Percentiles rank a stretch among this genome's conserved stretches.
Conservation (phyloP, 2,329 filamentous ascomycete genomes). For the Dothiorella sarmentorum region DNA sequence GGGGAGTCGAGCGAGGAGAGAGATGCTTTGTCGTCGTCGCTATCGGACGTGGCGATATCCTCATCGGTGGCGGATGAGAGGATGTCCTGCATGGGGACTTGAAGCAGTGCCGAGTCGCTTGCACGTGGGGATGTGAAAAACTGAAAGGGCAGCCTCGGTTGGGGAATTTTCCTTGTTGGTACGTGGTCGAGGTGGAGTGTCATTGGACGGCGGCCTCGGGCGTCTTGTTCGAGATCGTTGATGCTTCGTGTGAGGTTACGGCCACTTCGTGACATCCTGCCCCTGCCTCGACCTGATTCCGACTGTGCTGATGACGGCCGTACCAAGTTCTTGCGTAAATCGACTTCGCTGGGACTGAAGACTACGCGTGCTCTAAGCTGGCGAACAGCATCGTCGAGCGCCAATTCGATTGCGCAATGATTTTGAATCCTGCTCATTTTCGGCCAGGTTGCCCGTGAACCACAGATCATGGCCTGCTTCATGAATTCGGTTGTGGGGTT, state of each 20-base stretch:
- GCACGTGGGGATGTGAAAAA: background rate
- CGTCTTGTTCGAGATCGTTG: constrained; percentile 3
- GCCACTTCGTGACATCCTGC: background rate
- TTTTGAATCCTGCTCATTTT: constrained; percentile 82
- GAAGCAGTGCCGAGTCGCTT: constrained; percentile 14
- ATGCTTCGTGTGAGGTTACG: constrained; percentile 8
- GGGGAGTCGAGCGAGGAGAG: constrained; percentile 25
- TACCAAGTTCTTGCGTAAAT: constrained; percentile 27
- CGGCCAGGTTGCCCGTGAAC: constrained; percentile 88
- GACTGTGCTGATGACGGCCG: constrained; percentile 22
- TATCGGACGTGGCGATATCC: constrained; percentile 10
- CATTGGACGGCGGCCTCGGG: background rate
- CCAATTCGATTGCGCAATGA: constrained; percentile 82
- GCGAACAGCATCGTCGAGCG: constrained; percentile 72
- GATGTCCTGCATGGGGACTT: constrained; percentile 7
- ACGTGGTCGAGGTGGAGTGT: constrained; percentile 6
- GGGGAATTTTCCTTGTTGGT: background rate
- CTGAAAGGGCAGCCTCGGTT: background rate
- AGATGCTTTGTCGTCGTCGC: constrained; percentile 18
- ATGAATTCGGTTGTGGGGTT: constrained; percentile 89
- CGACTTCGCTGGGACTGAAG: constrained; percentile 63
- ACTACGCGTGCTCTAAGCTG: constrained; percentile 64
- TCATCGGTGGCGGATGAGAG: constrained; percentile 19
- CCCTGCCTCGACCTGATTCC: constrained; percentile 14
- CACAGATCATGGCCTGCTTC: constrained; percentile 69